Base-by-base conservation (phyloP, 371 early-diverging fungal genomes). In the Mortierella sp. region DNA sequence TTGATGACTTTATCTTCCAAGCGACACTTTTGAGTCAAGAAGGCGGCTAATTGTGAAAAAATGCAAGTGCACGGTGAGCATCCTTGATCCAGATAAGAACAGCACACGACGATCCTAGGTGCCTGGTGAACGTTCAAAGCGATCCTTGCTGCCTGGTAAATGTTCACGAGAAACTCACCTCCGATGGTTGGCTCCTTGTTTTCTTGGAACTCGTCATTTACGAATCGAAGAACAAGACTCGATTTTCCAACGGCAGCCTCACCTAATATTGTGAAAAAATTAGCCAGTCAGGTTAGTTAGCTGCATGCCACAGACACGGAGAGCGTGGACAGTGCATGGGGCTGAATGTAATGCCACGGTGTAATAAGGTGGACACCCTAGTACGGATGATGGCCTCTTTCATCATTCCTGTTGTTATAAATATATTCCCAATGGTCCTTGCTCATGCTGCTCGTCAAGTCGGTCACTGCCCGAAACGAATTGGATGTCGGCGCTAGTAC, bases 141-240 rank as follows among this genome's bases (percentile, higher is more conserved):
- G n/a, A n/a, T n/a, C n/a, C n/a, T n/a, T n/a, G n/a, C n/a, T n/a
- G n/a, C n/a, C n/a, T n/a, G n/a, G n/a, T n/a, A 19, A 14, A 4
- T 19, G 19, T 5, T 14, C 19, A 19, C n/a, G 16, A 48, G 6
- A 21, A 28, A 51, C 50, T 58, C 84, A 91, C 94, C 94, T 79
- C 98, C 98, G 80, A 98, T 98, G 28, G 98, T 98, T 31, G 96
- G 96, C 71, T 97, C 98, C 82, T 95, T 92, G 82, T 96, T 95
- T 60, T 96, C 96, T 65, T 92, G 87, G 80, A 96, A 98, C 82
- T 95, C 92, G 81, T 95, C 90, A 81, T 94, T 95, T 34, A 96
- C 96, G 78, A 97, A 97, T 31, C 99, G 93, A 53, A 86, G 73
- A 31, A 89, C 90, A 43, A 92, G 80, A 83, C 91, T 90, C 24